These are phyloP conservation scores for Quercus rubra DNA, from an alignment of 306 rosid genomes.

Conservation along the genomic window DNA sequence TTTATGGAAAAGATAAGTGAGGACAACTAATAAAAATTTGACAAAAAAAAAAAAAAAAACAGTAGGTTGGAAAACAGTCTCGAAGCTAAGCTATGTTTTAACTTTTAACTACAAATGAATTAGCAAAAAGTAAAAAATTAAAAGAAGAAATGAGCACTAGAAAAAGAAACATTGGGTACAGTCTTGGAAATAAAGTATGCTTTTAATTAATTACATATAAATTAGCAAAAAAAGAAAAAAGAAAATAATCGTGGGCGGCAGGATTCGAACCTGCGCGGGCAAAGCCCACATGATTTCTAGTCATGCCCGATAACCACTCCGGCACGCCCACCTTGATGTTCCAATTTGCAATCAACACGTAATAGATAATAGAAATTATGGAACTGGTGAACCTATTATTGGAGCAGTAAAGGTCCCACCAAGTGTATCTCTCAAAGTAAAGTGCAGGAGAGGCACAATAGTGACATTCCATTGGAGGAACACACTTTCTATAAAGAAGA, in stretches of 20 bases:
- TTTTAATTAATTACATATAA: not conserved
- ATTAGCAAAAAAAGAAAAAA: not conserved
- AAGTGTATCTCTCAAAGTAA: not conserved
- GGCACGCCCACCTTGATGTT: constrained; percentile 24
- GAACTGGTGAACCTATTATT: not conserved
- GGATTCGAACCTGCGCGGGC: constrained; percentile 78
- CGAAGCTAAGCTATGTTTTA: too few species aligned
- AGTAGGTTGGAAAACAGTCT: too few species aligned
- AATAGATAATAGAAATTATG: too few species aligned
- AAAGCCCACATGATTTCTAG: constrained; percentile 70
- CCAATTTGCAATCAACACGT: fast-evolving
- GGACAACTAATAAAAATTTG: too few species aligned
- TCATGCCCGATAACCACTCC: constrained; percentile 74
- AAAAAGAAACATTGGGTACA: too few species aligned
- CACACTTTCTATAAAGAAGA: not conserved
- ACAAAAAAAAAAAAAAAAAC: too few species aligned
- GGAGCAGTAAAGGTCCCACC: not conserved
- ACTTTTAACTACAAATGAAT: too few species aligned
- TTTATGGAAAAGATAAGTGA: too few species aligned
- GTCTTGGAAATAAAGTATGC: too few species aligned
- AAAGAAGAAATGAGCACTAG: too few species aligned
- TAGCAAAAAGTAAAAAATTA: too few species aligned
- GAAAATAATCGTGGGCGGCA: constrained; percentile 41
- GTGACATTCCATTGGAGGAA: not conserved
- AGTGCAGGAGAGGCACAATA: not conserved